phyloP scores from a whole-genome alignment of 2,329 filamentous ascomycete species.

The Colletotrichum sp. region DNA sequence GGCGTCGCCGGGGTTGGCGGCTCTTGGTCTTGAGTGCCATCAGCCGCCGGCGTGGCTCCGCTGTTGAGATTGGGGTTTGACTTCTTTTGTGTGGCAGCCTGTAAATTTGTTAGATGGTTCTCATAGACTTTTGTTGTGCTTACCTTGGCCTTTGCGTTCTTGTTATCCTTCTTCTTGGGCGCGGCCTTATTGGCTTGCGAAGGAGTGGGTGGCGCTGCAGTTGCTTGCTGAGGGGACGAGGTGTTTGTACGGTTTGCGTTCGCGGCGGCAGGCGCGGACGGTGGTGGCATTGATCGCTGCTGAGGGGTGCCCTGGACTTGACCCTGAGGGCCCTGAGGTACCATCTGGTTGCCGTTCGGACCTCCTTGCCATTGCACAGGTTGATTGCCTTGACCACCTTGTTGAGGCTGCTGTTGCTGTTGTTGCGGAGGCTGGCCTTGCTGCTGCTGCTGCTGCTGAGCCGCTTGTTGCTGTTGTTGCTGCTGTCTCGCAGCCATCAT shows the following conservation, averaged over 20 bases:
- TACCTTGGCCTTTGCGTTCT: conserved; percentile 73
- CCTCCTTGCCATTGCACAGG: conserved; percentile 54
- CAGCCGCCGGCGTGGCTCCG: conserved; percentile 63
- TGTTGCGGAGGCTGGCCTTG: conserved; percentile 50
- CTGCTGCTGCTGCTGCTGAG: conserved; percentile 70
- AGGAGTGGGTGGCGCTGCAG: conserved; percentile 77
- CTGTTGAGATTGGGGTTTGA: conserved; percentile 59
- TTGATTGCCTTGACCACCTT: conserved; percentile 40
- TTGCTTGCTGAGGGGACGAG: conserved; percentile 67
- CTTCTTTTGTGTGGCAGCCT: conserved; percentile 67
- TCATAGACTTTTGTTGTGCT: conserved; percentile 27
- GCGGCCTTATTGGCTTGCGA: conserved; percentile 74
- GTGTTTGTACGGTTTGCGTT: conserved; percentile 60
- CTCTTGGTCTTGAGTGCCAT: conserved; percentile 61
- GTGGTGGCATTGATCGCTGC: conserved; percentile 73
- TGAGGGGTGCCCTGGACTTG: conserved; percentile 74
- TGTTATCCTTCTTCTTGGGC: conserved; percentile 78
- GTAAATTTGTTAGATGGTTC: conserved; percentile 22
- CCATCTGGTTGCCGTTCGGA: conserved; percentile 46
- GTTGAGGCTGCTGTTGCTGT: conserved; percentile 36
- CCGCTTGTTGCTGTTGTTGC: conserved; percentile 31
- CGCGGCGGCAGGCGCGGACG: conserved; percentile 61
- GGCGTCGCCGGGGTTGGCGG: conserved; percentile 67
- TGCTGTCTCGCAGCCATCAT: conserved; percentile 58
- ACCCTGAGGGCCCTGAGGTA: conserved; percentile 49